phyloP scores from a whole-genome alignment of 345 rosid genomes.

The Theobroma cacao region DNA sequence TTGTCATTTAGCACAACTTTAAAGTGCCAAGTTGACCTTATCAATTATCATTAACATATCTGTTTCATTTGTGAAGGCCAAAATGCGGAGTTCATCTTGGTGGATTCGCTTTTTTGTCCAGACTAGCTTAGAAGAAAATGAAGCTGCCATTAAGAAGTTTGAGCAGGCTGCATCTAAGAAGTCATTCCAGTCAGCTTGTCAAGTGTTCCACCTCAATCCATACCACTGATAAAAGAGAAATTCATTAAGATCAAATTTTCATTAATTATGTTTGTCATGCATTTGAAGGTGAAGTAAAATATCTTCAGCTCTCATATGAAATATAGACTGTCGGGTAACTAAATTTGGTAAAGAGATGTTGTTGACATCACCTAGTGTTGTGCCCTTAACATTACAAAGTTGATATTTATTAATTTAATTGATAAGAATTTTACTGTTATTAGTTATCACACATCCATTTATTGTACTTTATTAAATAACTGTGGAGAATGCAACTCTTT shows the following conservation, averaged over 20 bases:
- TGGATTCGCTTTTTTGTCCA: constrained; percentile 66
- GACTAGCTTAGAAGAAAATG: constrained; percentile 65
- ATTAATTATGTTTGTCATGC: background rate
- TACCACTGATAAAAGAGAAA: constrained; percentile 36
- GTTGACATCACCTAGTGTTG: constrained; percentile 12
- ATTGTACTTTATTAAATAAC: background rate
- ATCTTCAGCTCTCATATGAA: background rate
- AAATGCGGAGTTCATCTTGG: constrained; percentile 74
- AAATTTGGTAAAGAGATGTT: constrained; percentile 10
- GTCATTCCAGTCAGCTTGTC: constrained; percentile 73
- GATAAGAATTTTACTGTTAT: constrained; percentile 1
- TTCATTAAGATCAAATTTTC: background rate
- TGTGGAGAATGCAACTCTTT: background rate
- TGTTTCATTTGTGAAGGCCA: constrained; percentile 39
- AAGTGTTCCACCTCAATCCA: constrained; percentile 87
- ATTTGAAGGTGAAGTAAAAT: background rate
- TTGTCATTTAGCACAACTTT: background rate
- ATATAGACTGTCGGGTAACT: background rate
- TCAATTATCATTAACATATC: constrained; percentile 1
- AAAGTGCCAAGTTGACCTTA: background rate
- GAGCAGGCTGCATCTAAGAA: constrained; percentile 65
- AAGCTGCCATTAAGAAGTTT: constrained; percentile 50
- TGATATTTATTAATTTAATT: constrained; percentile 25
- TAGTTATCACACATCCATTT: background rate
- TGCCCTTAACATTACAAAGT: constrained; percentile 3